Base-by-base conservation (phyloP, 2,329 filamentous ascomycete species). In the Grosmannia clavigera region DNA sequence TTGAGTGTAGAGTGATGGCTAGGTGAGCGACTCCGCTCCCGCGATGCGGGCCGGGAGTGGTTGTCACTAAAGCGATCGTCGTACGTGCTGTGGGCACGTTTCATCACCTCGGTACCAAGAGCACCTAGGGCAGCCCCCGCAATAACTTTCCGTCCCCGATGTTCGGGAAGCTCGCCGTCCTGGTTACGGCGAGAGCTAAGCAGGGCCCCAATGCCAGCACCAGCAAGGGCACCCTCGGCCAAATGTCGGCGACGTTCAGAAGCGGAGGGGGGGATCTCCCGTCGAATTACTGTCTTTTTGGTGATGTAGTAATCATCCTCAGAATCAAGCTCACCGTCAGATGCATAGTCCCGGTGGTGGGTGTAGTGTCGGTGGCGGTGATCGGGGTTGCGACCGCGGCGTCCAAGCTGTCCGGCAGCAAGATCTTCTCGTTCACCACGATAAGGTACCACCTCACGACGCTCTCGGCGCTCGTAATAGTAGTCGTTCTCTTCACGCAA, bases 141-240 rank as follows among this genome's bases (percentile, higher is more conserved):
- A 19, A 83, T 66, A 38, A 84, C 80, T 66, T 84, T 84, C 59
- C 79, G 77, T 51, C 81, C 81, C 29, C 80, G 77, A 64, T 81
- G 71, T 25, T 80, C 76, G 0, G 72, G 72, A 4, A 79, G 66
- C 29, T 80, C 79, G 57, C 79, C 78, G 58, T 78, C 71, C 59
- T 74, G 75, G 57, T 77, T 75, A 55, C 80, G 76, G 25, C 81
- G 79, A 55, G 79, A 81, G 19, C 78, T 75, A 6, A 84, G 70
- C 3, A 86, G 70, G n/a, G 83, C 83, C 12, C 80, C 79, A 9
- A 83, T 70, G 56, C 83, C 83, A 22, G 83, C 83, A 19, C 82
- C 83, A 33, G 83, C 83, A 19, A 85, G 74, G 11, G 82, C 83
- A n/a, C 83, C 83, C 66, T 84, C 82, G 27, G 83, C 83, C 5